These are phyloP conservation scores for Inga oerstediana DNA, from an alignment of 306 rosid genomes.

Conservation along the genomic window DNA sequence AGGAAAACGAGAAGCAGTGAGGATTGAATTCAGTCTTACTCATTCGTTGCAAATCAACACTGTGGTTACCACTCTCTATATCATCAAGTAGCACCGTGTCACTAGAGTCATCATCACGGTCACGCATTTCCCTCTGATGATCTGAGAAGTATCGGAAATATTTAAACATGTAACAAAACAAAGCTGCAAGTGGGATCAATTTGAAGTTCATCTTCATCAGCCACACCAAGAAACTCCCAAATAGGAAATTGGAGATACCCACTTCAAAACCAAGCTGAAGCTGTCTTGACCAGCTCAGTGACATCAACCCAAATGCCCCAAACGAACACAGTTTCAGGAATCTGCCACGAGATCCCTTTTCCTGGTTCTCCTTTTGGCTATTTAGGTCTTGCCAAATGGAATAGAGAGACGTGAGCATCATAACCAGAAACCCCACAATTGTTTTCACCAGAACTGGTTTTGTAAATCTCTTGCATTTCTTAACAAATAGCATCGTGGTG, in stretches of 20 bases:
- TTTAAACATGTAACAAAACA: background rate
- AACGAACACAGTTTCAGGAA: background rate
- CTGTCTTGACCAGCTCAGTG: background rate
- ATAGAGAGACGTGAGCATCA: slow-evolving; percentile 2
- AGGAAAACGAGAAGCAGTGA: background rate
- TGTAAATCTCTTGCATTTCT: background rate
- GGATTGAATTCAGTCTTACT: background rate
- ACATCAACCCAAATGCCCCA: slow-evolving; percentile 12
- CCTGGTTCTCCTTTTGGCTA: background rate
- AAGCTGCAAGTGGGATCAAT: background rate
- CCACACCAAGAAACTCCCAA: background rate
- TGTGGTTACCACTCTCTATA: too few species aligned
- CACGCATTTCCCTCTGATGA: too few species aligned
- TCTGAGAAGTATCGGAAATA: too few species aligned
- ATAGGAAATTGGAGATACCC: background rate
- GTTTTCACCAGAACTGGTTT: background rate
- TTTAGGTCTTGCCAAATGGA: background rate
- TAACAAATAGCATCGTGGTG: background rate
- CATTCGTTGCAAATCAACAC: too few species aligned
- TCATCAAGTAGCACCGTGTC: too few species aligned
- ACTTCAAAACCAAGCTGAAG: background rate
- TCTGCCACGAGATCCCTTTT: background rate
- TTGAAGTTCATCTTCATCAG: slow-evolving; percentile 1
- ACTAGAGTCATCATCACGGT: too few species aligned
- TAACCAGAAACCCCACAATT: background rate